Conservation (phyloP, 352 stramenopile species). For the Phytophthora constricta region DNA sequence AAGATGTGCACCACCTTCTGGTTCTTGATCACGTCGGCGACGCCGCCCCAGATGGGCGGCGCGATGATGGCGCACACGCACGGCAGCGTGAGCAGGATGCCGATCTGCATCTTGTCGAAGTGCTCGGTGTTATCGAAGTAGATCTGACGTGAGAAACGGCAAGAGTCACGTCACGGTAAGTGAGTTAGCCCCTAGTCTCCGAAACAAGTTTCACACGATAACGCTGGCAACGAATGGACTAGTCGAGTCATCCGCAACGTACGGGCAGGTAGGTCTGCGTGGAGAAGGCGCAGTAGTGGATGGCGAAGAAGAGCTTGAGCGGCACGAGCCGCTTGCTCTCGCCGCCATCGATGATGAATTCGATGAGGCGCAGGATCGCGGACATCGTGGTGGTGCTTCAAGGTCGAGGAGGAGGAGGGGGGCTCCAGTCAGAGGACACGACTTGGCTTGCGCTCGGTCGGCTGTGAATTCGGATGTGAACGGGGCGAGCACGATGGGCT, state of each 20-base stretch:
- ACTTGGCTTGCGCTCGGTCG: not conserved
- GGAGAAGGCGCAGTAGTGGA: constrained; percentile 73
- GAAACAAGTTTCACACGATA: not conserved
- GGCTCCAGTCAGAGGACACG: not conserved
- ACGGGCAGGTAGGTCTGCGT: constrained; percentile 73
- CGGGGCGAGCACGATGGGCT: too few relatives aligned
- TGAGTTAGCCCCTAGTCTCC: not conserved
- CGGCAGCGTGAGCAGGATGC: constrained; percentile 66
- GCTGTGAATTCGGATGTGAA: constrained; percentile 10
- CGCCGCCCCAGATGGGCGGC: constrained; percentile 69
- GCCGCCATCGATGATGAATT: constrained; percentile 68
- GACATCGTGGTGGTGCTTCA: constrained; percentile 34
- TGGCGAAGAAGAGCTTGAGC: constrained; percentile 78
- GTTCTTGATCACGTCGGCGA: constrained; percentile 66
- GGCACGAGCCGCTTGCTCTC: constrained; percentile 65
- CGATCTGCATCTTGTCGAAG: constrained; percentile 83
- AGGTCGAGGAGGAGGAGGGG: too few relatives aligned
- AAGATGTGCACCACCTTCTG: constrained; percentile 72
- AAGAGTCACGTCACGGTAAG: not conserved
- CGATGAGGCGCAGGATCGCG: constrained; percentile 37
- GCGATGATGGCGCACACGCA: constrained; percentile 76
- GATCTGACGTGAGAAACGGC: constrained; percentile 26
- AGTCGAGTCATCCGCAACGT: too few relatives aligned
- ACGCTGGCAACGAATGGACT: not conserved
- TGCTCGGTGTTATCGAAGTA: constrained; percentile 60